Evolutionary conservation across 2,329 filamentous ascomycete genomes (phyloP), one percentile per base, ranked within the genome.

Genomic region (Aureobasidium vineae): DNA sequence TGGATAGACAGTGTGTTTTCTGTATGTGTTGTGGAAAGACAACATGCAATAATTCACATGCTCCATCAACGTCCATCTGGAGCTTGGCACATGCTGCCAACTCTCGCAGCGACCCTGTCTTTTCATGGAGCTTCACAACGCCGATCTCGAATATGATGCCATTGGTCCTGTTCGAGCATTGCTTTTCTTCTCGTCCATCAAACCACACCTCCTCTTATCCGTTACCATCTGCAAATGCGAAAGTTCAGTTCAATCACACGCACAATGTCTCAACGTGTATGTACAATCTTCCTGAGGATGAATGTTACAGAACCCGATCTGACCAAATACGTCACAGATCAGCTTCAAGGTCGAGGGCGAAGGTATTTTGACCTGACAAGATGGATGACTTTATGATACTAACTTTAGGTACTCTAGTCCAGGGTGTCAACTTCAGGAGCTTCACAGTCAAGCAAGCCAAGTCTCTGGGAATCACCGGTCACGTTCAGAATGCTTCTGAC

Each of bases 401-500:
- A 23, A 60, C 11, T n/a, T n/a, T n/a, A n/a, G n/a, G n/a, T n/a
- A n/a, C 4, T 45, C n/a, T 36, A 60, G 81, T 82, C 43, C 81
- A 83, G 73, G 81, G 81, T 43, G 82, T 84, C 69, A 83, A 80
- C 73, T 84, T 82, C 72, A 79, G 81, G 26, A 50, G 40, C n/a
- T 81, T 75, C 71, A 80, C 81, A 16, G 73, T 74, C 60, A 77
- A 78, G 59, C 76, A 82, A 68, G 81, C 81, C 47, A 75, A 76
- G 33, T 73, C 71, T 49, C 73, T 81, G 31, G 77, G 77, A 26
- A 67, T 83, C 7, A 83, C 80, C 21, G 81, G 81, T 53, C 79
- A 73, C 63, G 81, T 82, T 5, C 76, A 77, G 64, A 83, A 83
- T 69, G 77, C 74, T 6, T 77, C 75, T 13, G 80, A 83, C 69